Percentiles rank a stretch among this genome's conserved stretches.
phyloP scores from a whole-genome alignment of 2,329 filamentous ascomycete species.

The Arachnopeziza araneosa region DNA sequence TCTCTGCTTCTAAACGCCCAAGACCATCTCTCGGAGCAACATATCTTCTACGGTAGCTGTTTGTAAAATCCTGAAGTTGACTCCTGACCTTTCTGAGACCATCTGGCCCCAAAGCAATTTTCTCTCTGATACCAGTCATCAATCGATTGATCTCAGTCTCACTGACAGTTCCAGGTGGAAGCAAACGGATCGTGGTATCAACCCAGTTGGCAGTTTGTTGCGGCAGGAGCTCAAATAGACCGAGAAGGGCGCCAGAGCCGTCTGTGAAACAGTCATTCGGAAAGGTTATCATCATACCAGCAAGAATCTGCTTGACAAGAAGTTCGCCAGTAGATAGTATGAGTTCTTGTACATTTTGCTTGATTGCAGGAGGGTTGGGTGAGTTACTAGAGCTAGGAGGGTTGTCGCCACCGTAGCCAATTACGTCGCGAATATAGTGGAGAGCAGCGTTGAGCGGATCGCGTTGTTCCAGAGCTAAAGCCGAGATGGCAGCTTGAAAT shows the following conservation, averaged over 20 bases:
- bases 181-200: slow-evolving; percentile 72
- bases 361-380: slow-evolving; percentile 64
- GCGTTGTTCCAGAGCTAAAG: slow-evolving; percentile 81
- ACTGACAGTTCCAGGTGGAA: slow-evolving; percentile 77
- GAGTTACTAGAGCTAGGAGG: slow-evolving; percentile 55
- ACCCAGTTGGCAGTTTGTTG: slow-evolving; percentile 77
- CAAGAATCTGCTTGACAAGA: slow-evolving; percentile 83
- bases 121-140: slow-evolving; percentile 73
- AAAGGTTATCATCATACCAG: slow-evolving; percentile 99
- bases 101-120: slow-evolving; percentile 58
- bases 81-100: slow-evolving; percentile 71
- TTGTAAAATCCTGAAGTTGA: slow-evolving; percentile 93
- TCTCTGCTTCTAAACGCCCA: slow-evolving; percentile 76
- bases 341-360: slow-evolving; percentile 66
- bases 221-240: slow-evolving; percentile 82
- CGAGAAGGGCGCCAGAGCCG: slow-evolving; percentile 85
- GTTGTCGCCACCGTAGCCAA: slow-evolving; percentile 80
- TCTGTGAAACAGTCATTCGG: slow-evolving; percentile 93
- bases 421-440: slow-evolving; percentile 86
- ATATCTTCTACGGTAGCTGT: slow-evolving; percentile 86
- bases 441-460: slow-evolving; percentile 87
- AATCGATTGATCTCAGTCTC: slow-evolving; percentile 75
- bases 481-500: slow-evolving; percentile 80
- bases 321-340: slow-evolving; percentile 65
- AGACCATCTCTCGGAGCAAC: slow-evolving; percentile 92